Percentiles rank a stretch among this genome's conserved stretches.
phyloP scores from a whole-genome alignment of 2,329 filamentous ascomycete species.

The Calonectria henricotiae region DNA sequence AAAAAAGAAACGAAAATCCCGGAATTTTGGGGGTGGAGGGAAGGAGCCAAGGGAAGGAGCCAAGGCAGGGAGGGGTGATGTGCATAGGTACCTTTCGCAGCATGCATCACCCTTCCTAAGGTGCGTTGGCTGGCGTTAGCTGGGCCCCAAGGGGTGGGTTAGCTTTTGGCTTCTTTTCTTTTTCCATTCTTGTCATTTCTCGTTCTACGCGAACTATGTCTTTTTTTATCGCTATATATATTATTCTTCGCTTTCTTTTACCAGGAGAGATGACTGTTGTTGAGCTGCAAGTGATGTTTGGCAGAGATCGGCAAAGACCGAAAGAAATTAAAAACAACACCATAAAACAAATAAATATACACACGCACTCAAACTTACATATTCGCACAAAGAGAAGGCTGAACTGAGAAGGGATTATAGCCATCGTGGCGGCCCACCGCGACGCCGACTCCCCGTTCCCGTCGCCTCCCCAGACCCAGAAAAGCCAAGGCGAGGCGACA shows the following conservation, averaged over 20 bases:
- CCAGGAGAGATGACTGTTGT: background rate
- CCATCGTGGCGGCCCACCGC: background rate
- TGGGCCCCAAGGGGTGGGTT: constrained; percentile 9
- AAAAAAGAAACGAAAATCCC: constrained; percentile 25
- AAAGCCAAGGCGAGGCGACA: constrained; percentile 10
- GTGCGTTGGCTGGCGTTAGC: constrained; percentile 20
- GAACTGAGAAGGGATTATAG: background rate
- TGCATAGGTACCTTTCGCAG: constrained; percentile 17
- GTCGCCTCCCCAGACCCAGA: constrained; percentile 1
- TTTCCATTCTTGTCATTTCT: background rate
- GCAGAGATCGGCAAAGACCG: background rate
- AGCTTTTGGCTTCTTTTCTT: constrained; percentile 7
- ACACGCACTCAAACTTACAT: no score
- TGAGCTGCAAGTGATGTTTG: background rate
- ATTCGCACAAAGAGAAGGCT: no score
- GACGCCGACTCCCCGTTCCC: constrained; percentile 2
- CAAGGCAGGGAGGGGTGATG: constrained; percentile 11
- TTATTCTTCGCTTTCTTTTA: no score
- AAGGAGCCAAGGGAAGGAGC: constrained; percentile 2
- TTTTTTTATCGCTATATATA: no score
- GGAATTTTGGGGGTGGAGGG: constrained; percentile 18
- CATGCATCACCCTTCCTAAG: constrained; percentile 21
- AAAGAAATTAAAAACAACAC: background rate
- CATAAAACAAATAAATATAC: no score
- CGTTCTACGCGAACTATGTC: constrained; percentile 9